phyloP scores from a whole-genome alignment of 75 land plant species.

The Cunninghamia lanceolata region DNA sequence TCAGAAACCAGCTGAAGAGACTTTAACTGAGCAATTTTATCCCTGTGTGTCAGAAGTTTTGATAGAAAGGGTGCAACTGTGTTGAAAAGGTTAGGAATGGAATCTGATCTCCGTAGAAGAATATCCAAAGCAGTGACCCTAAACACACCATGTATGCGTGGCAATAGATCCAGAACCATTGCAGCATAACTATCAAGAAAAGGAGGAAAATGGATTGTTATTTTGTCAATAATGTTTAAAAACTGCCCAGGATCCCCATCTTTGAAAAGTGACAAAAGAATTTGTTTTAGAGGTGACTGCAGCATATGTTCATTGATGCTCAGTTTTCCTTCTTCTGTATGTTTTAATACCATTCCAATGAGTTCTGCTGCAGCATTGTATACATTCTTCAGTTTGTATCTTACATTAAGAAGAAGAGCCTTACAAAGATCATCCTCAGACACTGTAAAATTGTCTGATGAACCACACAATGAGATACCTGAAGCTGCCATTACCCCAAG shows the following conservation, averaged over 20 bases:
- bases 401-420: constrained; percentile 33
- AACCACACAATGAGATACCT: constrained; percentile 19
- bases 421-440: constrained; percentile 22
- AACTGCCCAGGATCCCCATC: constrained; percentile 30
- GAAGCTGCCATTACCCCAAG: constrained; percentile 34
- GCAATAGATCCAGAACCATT: constrained; percentile 38
- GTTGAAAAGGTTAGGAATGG: constrained; percentile 26
- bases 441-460: constrained; percentile 5
- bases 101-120: constrained; percentile 22
- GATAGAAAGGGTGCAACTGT: constrained; percentile 31
- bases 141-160: constrained; percentile 40
- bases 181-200: constrained; percentile 33
- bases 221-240: constrained; percentile 31
- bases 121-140: constrained; percentile 33
- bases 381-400: constrained; percentile 25
- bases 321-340: constrained; percentile 13
- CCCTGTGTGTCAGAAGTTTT: constrained; percentile 34
- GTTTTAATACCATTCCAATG: constrained; percentile 32
- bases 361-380: constrained; percentile 46
- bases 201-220: constrained; percentile 27
- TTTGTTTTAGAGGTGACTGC: constrained; percentile 15
- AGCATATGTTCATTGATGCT: not conserved
- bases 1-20: constrained; percentile 36
- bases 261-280: constrained; percentile 22
- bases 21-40: constrained; percentile 42